phyloP scores from a whole-genome alignment of 2,329 filamentous ascomycete species.

The Fusarium sp. region DNA sequence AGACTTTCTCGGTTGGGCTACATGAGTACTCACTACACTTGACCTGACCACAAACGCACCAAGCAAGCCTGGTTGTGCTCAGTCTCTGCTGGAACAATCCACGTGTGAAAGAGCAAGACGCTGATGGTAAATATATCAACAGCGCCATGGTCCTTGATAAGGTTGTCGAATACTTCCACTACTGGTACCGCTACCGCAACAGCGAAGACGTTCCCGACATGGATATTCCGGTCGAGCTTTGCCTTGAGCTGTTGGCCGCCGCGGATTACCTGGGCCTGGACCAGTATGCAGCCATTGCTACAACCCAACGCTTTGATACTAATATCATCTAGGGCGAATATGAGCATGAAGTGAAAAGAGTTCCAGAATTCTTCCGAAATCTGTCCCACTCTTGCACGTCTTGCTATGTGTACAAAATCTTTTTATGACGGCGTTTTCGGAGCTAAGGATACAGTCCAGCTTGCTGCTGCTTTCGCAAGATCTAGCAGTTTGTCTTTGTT shows the following conservation, averaged over 20 bases:
- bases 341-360: conserved; percentile 51
- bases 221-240: conserved; percentile 82
- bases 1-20: conserved; percentile 53
- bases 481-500: conserved; percentile 12
- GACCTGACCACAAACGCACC: conserved; percentile 62
- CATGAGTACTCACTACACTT: conserved; percentile 70
- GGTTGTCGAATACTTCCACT: conserved; percentile 85
- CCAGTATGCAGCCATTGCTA: conserved; percentile 52
- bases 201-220: conserved; percentile 80
- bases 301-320: conserved; percentile 43
- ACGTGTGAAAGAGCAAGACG: conserved; percentile 30
- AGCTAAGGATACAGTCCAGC: conserved; percentile 24
- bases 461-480: conserved; percentile 15
- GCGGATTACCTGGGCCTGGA: conserved; percentile 81
- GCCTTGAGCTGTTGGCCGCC: conserved; percentile 80
- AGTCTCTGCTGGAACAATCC: conserved; percentile 22
- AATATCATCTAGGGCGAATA: conserved; percentile 51
- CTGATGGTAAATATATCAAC: conserved; percentile 43
- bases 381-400: background rate
- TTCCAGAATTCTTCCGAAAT: background rate
- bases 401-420: background rate
- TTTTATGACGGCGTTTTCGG: conserved; percentile 28
- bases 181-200: conserved; percentile 79
- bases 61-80: conserved; percentile 28
- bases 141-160: conserved; percentile 82